phyloP scores from a whole-genome alignment of 2,329 filamentous ascomycete species.

The Epichloe elymi region DNA sequence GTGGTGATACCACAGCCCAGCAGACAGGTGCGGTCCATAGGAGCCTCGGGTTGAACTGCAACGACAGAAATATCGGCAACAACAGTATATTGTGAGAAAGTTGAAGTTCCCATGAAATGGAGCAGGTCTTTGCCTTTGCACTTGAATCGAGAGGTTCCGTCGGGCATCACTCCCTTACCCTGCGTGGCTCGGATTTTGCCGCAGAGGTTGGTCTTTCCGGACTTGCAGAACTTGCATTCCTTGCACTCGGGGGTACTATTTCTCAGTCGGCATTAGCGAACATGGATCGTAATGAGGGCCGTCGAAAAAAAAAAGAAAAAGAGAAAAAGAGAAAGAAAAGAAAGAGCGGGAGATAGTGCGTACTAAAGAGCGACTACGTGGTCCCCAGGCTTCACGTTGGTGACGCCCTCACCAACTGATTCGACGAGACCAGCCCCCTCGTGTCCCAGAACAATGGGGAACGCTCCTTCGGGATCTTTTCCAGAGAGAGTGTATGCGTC shows the following conservation, averaged over 20 bases:
- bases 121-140: conserved; percentile 90
- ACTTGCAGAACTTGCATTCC: conserved; percentile 99
- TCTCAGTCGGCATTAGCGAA: not conserved
- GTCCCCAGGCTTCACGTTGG: conserved; percentile 85
- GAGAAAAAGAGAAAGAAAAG: not conserved
- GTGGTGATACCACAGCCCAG: conserved; percentile 98
- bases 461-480: conserved; percentile 92
- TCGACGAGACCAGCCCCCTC: conserved; percentile 88
- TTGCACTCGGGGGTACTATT: conserved; percentile 83
- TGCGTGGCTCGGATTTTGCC: conserved; percentile 98
- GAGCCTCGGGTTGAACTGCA: conserved; percentile 76
- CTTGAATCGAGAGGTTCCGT: conserved; percentile 88
- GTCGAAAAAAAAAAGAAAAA: no score
- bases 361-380: conserved; percentile 83
- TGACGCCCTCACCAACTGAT: conserved; percentile 89
- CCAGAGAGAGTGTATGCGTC: conserved; percentile 92
- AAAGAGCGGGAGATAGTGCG: conserved; percentile 15
- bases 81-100: conserved; percentile 97
- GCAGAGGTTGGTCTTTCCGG: conserved; percentile 97
- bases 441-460: conserved; percentile 79
- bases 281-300: not conserved
- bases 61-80: conserved; percentile 98
- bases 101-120: conserved; percentile 98
- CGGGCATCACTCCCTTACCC: conserved; percentile 91
- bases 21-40: conserved; percentile 92